Conservation (phyloP, 495 filamentous ascomycete species). For the Schizothecium vesticola region DNA sequence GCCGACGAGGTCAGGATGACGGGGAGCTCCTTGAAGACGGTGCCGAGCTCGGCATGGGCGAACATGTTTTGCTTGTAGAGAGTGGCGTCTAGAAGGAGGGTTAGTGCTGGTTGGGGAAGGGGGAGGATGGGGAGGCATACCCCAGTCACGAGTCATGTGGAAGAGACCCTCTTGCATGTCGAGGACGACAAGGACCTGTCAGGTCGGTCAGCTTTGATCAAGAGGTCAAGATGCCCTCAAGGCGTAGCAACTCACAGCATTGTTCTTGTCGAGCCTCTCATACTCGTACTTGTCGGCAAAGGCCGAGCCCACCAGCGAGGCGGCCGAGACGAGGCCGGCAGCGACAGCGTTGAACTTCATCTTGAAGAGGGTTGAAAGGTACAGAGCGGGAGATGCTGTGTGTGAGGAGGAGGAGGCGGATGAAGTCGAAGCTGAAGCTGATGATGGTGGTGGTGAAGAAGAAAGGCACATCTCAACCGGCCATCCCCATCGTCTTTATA, state of each 20-base stretch:
- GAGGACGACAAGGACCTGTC: conserved; percentile 57
- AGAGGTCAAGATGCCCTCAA: background rate
- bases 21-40: conserved; percentile 59
- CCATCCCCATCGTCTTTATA: background rate
- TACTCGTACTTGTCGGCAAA: conserved; percentile 12
- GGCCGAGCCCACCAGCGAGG: conserved; percentile 14
- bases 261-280: conserved; percentile 24
- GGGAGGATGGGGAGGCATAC: background rate
- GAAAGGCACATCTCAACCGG: background rate
- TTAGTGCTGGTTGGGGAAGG: background rate
- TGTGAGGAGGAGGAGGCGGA: background rate
- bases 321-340: conserved; percentile 14
- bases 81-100: conserved; percentile 35
- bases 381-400: background rate
- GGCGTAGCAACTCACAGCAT: conserved; percentile 13
- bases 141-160: conserved; percentile 58
- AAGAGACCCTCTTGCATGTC: conserved; percentile 71
- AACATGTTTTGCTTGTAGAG: conserved; percentile 63
- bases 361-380: background rate
- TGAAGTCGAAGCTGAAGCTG: background rate
- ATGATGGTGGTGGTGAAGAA: background rate
- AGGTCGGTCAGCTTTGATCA: background rate
- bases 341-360: conserved; percentile 10
- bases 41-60: conserved; percentile 62
- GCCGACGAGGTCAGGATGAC: conserved; percentile 65